Evolutionary conservation across 2,329 filamentous ascomycete species (phyloP).

Genomic region (Bipolaris zeicola): DNA sequence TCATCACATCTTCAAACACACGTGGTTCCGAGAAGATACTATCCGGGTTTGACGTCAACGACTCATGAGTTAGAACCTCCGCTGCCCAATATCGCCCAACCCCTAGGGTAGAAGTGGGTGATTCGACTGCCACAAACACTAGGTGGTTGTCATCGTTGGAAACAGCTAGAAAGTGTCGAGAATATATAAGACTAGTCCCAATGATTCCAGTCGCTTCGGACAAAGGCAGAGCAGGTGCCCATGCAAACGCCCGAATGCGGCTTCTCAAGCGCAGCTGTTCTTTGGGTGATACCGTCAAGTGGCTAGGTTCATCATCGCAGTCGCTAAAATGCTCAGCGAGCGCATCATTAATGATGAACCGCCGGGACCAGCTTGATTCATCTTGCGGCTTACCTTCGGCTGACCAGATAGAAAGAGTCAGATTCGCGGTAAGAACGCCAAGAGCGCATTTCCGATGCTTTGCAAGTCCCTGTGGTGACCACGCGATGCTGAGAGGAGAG

Average conservation of each 20-base stretch:
- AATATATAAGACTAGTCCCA: constrained; percentile 35
- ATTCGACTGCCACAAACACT: constrained; percentile 44
- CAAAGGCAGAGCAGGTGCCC: constrained; percentile 41
- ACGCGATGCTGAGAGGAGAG: constrained; percentile 56
- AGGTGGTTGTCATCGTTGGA: constrained; percentile 52
- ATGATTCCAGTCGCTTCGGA: constrained; percentile 18
- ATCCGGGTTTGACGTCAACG: constrained; percentile 21
- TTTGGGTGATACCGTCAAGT: constrained; percentile 23
- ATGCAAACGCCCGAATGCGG: constrained; percentile 52
- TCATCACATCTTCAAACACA: constrained; percentile 39
- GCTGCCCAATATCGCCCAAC: constrained; percentile 34
- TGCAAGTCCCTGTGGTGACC: constrained; percentile 63
- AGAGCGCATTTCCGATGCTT: constrained; percentile 61
- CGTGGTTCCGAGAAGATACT: constrained; percentile 19
- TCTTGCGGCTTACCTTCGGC: constrained; percentile 51
- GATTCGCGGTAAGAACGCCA: constrained; percentile 62
- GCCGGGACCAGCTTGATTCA: constrained; percentile 57
- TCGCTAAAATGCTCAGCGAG: constrained; percentile 49
- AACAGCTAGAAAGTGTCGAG: constrained; percentile 44
- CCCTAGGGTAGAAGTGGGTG: constrained; percentile 45
- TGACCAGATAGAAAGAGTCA: constrained; percentile 63
- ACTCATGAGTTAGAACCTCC: constrained; percentile 34
- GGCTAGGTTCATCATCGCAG: constrained; percentile 19
- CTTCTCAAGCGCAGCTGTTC: constrained; percentile 46
- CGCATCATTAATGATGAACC: constrained; percentile 58